These are phyloP conservation scores for Hamamelis virginiana DNA, from an alignment of 164 flowering plant species.

Conservation along the genomic window DNA sequence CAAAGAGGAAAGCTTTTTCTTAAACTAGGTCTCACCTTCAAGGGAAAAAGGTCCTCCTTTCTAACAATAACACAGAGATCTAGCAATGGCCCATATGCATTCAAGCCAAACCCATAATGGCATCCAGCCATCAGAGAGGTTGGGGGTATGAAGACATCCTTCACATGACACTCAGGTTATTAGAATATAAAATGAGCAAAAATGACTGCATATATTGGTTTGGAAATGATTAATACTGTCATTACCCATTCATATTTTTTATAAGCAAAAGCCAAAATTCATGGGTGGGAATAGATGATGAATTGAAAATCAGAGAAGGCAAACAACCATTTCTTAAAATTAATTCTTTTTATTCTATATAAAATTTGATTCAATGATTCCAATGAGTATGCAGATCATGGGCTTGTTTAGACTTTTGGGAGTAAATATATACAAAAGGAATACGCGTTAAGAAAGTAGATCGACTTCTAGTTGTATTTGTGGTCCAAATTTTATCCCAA, in stretches of 20 bases:
- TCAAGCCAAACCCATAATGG: slow-evolving; percentile 17
- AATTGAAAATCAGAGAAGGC: slow-evolving; percentile 15
- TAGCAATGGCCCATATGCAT: slow-evolving; percentile 9
- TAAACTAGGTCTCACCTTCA: neutral
- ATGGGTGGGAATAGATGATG: slow-evolving; percentile 25
- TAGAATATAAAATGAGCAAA: slow-evolving; percentile 12
- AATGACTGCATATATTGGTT: slow-evolving; percentile 18
- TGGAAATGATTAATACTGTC: slow-evolving; percentile 14
- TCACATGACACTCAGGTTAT: slow-evolving; percentile 17
- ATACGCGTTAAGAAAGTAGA: neutral
- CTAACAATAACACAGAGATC: slow-evolving; percentile 11
- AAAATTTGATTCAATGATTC: slow-evolving; percentile 13
- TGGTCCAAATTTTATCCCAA: neutral
- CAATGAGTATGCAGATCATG: slow-evolving; percentile 14
- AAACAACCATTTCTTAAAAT: slow-evolving; percentile 8
- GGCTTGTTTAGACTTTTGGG: neutral
- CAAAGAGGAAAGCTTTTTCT: slow-evolving; percentile 1
- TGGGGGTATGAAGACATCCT: slow-evolving; percentile 13
- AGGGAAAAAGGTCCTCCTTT: slow-evolving; percentile 12
- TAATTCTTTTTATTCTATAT: neutral
- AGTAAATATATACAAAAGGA: too few species aligned
- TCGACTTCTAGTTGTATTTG: neutral
- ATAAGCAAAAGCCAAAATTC: slow-evolving; percentile 27
- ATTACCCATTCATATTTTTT: slow-evolving; percentile 18
- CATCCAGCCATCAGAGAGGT: slow-evolving; percentile 9